phyloP scores from a whole-genome alignment of 352 stramenopile species.

The Phytophthora capsici region DNA sequence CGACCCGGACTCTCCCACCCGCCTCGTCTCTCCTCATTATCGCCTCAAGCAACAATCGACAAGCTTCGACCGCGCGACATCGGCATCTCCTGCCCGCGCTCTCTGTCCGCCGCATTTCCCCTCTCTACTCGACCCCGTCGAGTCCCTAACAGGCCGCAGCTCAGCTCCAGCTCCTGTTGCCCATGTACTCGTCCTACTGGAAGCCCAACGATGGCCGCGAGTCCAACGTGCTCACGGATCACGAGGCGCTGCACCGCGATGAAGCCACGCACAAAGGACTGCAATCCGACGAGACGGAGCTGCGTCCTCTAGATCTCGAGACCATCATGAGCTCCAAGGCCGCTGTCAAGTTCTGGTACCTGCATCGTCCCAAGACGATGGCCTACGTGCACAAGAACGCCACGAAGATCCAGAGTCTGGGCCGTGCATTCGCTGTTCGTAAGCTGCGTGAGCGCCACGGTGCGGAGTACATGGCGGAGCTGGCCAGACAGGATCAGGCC shows the following conservation, averaged over 20 bases:
- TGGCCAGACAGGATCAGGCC: conserved; percentile 69
- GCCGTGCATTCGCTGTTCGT: conserved; percentile 79
- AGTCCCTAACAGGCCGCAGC: conserved; percentile 17
- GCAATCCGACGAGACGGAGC: conserved; percentile 81
- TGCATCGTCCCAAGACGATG: conserved; percentile 90
- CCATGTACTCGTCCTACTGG: conserved; percentile 91
- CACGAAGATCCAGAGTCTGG: conserved; percentile 86
- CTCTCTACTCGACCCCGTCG: conserved; percentile 37
- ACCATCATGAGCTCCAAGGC: conserved; percentile 90
- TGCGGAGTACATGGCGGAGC: conserved; percentile 80
- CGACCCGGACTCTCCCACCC: conserved; percentile 16
- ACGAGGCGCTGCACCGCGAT: conserved; percentile 85
- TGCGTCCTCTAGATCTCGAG: conserved; percentile 84
- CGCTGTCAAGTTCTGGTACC: conserved; percentile 91
- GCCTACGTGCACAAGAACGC: conserved; percentile 90
- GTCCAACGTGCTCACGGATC: conserved; percentile 79
- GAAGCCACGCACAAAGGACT: conserved; percentile 75
- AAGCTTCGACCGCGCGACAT: conserved; percentile 25
- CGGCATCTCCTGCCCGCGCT: neutral
- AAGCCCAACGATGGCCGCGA: conserved; percentile 76
- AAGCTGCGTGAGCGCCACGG: conserved; percentile 77
- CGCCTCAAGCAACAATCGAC: conserved; percentile 15
- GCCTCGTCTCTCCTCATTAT: conserved; percentile 36
- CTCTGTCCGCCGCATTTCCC: conserved; percentile 27
- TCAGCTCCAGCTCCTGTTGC: neutral